Evolutionary conservation across 2,329 filamentous ascomycete genomes (phyloP).

Genomic region (Aspergillus oerlinghausenensis): DNA sequence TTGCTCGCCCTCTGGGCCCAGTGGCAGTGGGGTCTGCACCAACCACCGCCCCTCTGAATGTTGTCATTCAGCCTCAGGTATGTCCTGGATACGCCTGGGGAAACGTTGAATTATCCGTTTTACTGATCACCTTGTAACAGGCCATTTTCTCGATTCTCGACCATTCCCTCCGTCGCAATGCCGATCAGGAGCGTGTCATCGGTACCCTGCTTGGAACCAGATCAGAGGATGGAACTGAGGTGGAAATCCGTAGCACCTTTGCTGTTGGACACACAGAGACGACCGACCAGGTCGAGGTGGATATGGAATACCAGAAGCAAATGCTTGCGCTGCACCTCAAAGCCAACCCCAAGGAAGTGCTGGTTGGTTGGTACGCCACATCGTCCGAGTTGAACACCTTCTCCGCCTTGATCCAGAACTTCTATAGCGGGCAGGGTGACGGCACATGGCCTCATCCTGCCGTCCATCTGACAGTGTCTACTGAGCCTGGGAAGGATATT

Average conservation of each 20-base stretch:
- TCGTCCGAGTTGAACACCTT: constrained; percentile 97
- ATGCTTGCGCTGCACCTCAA: constrained; percentile 95
- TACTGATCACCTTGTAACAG: constrained; percentile 30
- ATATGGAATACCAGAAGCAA: constrained; percentile 99
- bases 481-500: constrained; percentile 80
- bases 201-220: constrained; percentile 89
- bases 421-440: constrained; percentile 94
- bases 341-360: constrained; percentile 85
- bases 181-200: constrained; percentile 92
- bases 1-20: constrained; percentile 85
- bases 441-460: constrained; percentile 97
- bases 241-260: constrained; percentile 93
- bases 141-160: constrained; percentile 69
- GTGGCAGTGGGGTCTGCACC: constrained; percentile 72
- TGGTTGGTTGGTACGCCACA: constrained; percentile 98
- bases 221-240: constrained; percentile 93
- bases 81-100: constrained; percentile 20
- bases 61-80: constrained; percentile 95
- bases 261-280: constrained; percentile 98
- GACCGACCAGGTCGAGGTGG: constrained; percentile 96
- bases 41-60: constrained; percentile 84
- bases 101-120: constrained; percentile 1
- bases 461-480: constrained; percentile 91
- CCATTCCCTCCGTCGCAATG: constrained; percentile 87
- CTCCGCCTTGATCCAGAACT: constrained; percentile 98